Evolutionary conservation across 768 basidiomycete genomes (phyloP).

Genomic region (Auricularia sp.): DNA sequence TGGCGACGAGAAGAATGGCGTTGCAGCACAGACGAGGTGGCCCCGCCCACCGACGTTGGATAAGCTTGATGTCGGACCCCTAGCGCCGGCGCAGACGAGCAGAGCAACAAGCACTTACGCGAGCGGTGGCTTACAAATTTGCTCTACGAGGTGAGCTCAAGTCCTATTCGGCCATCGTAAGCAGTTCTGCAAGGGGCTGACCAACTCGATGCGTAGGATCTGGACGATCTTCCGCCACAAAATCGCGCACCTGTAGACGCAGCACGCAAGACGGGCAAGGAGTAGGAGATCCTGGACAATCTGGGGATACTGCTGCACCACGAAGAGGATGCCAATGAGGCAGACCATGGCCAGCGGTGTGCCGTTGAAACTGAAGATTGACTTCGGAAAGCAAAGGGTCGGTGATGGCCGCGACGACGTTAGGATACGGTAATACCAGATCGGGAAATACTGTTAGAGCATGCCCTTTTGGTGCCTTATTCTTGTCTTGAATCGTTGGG

Average conservation of each 20-base stretch:
- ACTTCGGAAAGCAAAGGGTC: no score
- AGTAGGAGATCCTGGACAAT: slow-evolving; percentile 98
- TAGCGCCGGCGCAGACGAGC: slow-evolving; percentile 8
- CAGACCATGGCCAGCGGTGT: slow-evolving; percentile 46
- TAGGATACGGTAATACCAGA: no score
- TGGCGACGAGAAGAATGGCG: slow-evolving; percentile 6
- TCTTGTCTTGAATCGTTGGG: no score
- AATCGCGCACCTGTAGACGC: slow-evolving; percentile 96
- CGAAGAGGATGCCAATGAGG: slow-evolving; percentile 97
- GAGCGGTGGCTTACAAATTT: slow-evolving; percentile 97
- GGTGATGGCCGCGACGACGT: no score
- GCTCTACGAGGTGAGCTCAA: slow-evolving; percentile 72
- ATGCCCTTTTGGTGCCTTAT: no score
- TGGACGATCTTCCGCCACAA: slow-evolving; percentile 99
- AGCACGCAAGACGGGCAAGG: slow-evolving; percentile 92
- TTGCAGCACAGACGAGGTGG: slow-evolving; percentile 19
- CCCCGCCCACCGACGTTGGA: slow-evolving; percentile 15
- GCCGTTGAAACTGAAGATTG: no score
- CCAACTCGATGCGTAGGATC: slow-evolving; percentile 46
- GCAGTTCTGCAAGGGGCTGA: no score
- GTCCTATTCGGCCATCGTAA: background rate
- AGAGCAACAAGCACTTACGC: slow-evolving; percentile 86
- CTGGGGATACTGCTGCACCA: slow-evolving; percentile 88
- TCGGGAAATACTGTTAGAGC: no score
- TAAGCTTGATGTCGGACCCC: slow-evolving; percentile 31